Evolutionary conservation across 2,329 filamentous ascomycete species (phyloP).

Genomic region (Paracoccidioides lutzii): DNA sequence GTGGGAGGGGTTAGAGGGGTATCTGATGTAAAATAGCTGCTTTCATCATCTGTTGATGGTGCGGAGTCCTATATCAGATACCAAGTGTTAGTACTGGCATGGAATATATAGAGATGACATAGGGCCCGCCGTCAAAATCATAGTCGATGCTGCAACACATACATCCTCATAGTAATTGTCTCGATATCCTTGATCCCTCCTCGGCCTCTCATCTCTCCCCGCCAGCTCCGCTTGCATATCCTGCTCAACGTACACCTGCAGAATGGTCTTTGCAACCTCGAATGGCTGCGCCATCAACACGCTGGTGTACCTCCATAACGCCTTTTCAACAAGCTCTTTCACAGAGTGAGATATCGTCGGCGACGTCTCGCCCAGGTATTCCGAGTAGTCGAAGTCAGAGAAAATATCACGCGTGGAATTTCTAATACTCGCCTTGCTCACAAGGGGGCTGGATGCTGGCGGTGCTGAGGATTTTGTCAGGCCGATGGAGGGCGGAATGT

Average conservation of each 20-base stretch:
- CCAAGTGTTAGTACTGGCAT: constrained; percentile 8
- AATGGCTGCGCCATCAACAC: constrained; percentile 89
- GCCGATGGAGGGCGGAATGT: constrained; percentile 53
- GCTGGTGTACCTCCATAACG: constrained; percentile 83
- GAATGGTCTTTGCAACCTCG: constrained; percentile 85
- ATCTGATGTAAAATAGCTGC: constrained; percentile 68
- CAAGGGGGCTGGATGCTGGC: constrained; percentile 30
- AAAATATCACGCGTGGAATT: constrained; percentile 69
- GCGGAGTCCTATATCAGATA: constrained; percentile 16
- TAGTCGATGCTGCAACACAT: constrained; percentile 7
- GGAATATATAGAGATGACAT: too few species aligned
- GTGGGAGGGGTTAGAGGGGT: constrained; percentile 31
- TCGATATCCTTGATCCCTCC: constrained; percentile 15
- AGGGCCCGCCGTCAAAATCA: too few species aligned
- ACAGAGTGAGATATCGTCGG: constrained; percentile 62
- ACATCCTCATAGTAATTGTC: constrained; percentile 22
- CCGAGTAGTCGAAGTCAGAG: constrained; percentile 81
- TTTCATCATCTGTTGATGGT: constrained; percentile 57
- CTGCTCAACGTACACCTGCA: constrained; percentile 57
- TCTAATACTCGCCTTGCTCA: constrained; percentile 34
- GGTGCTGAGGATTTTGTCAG: constrained; percentile 33
- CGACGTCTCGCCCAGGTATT: constrained; percentile 65
- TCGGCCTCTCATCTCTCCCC: constrained; percentile 19
- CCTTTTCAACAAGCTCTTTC: constrained; percentile 67
- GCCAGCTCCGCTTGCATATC: constrained; percentile 23